Conservation (phyloP, 805 yeast species). For the Peterozyma toletana region DNA sequence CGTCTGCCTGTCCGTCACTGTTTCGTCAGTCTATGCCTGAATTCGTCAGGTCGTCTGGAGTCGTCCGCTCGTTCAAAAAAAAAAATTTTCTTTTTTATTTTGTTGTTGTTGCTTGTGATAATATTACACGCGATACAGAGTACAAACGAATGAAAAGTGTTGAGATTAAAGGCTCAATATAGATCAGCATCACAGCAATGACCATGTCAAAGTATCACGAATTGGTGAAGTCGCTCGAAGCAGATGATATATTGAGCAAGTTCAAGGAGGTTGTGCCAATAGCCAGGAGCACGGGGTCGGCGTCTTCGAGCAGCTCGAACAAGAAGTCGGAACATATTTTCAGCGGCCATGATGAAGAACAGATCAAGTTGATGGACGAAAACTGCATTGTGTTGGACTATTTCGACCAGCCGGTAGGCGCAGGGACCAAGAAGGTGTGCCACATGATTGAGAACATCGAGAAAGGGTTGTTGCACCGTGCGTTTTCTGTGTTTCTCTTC, state of each 20-base stretch:
- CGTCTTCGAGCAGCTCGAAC: slow-evolving; percentile 33
- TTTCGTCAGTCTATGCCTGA: background rate
- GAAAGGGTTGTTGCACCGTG: slow-evolving; percentile 85
- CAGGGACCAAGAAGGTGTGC: slow-evolving; percentile 88
- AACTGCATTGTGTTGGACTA: slow-evolving; percentile 90
- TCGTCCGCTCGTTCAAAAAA: background rate
- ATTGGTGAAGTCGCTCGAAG: slow-evolving; percentile 45
- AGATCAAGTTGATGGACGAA: slow-evolving; percentile 92
- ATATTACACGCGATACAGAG: background rate
- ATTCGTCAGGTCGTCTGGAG: background rate
- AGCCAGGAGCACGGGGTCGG: slow-evolving; percentile 50
- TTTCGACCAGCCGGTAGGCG: slow-evolving; percentile 82
- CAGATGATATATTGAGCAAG: slow-evolving; percentile 40
- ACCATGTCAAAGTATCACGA: slow-evolving; percentile 29
- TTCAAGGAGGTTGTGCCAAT: slow-evolving; percentile 70
- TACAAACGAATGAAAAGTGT: too few species aligned
- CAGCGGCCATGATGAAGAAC: slow-evolving; percentile 88
- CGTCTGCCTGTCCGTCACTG: too few species aligned
- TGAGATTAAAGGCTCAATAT: background rate
- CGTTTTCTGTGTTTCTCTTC: slow-evolving; percentile 92
- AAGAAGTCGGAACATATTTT: slow-evolving; percentile 42
- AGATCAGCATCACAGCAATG: background rate
- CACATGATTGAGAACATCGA: slow-evolving; percentile 85
- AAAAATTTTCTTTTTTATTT: background rate
- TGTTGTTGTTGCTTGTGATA: background rate